Conservation (phyloP, 495 filamentous ascomycete genomes). For the Neurospora tetraspora region DNA sequence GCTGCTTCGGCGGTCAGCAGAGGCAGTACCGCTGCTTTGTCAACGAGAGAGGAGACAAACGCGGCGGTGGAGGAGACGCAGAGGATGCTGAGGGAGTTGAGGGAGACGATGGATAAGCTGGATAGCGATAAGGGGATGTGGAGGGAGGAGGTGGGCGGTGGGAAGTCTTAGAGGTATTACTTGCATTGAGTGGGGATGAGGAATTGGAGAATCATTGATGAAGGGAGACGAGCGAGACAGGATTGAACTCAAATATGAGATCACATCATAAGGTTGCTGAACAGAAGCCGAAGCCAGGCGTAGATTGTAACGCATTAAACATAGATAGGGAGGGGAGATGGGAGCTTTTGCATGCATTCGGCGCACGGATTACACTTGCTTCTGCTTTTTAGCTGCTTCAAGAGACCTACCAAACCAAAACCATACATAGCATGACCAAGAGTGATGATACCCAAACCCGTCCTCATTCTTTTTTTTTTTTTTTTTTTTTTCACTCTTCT, state of each 20-base stretch:
- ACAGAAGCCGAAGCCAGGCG: neutral
- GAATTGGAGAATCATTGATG: neutral
- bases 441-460: constrained; percentile 4
- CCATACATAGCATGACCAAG: neutral
- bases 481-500: constrained; percentile 12
- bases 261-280: neutral
- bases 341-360: neutral
- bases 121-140: constrained; percentile 9
- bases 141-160: constrained; percentile 7
- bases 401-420: neutral
- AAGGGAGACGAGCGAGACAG: neutral
- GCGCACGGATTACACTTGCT: neutral
- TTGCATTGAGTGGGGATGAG: neutral
- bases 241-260: neutral
- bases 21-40: neutral
- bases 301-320: neutral
- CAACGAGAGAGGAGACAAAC: constrained; percentile 6
- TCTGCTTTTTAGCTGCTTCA: neutral
- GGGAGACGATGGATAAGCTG: constrained; percentile 18
- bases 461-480: neutral
- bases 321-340: neutral
- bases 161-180: neutral
- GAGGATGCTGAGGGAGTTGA: constrained; percentile 22
- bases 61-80: constrained; percentile 18
- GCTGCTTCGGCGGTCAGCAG: neutral